Conservation (phyloP, 768 basidiomycete species). For the Boletales sp. region DNA sequence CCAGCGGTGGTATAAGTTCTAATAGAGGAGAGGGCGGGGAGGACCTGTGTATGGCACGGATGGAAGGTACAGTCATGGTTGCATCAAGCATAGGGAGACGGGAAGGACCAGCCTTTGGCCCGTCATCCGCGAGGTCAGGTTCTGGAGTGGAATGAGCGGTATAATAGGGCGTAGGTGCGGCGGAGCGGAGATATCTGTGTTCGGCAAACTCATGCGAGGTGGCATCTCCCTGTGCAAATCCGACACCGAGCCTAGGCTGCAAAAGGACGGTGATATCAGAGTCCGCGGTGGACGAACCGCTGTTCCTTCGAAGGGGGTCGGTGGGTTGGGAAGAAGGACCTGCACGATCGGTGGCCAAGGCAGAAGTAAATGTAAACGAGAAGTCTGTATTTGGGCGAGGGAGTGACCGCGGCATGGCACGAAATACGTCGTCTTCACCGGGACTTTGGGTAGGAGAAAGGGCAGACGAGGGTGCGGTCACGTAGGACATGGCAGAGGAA, state of each 20-base stretch:
- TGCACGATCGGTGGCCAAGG: constrained; percentile 1
- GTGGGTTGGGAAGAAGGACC: constrained; percentile 1
- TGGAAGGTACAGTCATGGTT: constrained; percentile 7
- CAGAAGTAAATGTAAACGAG: constrained; percentile 9
- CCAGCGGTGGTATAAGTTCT: constrained; percentile 23
- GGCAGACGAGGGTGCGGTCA: constrained; percentile 12
- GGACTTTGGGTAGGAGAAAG: constrained; percentile 9
- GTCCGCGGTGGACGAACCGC: constrained; percentile 14
- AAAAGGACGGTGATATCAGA: constrained; percentile 22
- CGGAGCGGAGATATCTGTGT: constrained; percentile 19
- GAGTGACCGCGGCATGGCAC: not conserved
- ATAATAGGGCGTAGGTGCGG: constrained; percentile 30
- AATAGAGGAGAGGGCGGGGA: constrained; percentile 26
- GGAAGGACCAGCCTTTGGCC: constrained; percentile 25
- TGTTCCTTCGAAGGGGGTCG: not conserved
- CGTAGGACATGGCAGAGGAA: constrained; percentile 23
- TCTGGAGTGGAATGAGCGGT: constrained; percentile 31
- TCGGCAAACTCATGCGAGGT: constrained; percentile 8
- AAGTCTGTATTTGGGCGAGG: constrained; percentile 2
- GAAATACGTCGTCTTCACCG: constrained; percentile 13
- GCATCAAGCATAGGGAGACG: constrained; percentile 23
- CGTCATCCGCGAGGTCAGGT: constrained; percentile 15
- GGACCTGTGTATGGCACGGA: constrained; percentile 10
- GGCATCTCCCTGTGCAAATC: constrained; percentile 11
- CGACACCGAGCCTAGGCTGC: constrained; percentile 6